Evolutionary conservation across 768 basidiomycete species (phyloP), one percentile per base, ranked within the genome.

Genomic region (Russula virescens): DNA sequence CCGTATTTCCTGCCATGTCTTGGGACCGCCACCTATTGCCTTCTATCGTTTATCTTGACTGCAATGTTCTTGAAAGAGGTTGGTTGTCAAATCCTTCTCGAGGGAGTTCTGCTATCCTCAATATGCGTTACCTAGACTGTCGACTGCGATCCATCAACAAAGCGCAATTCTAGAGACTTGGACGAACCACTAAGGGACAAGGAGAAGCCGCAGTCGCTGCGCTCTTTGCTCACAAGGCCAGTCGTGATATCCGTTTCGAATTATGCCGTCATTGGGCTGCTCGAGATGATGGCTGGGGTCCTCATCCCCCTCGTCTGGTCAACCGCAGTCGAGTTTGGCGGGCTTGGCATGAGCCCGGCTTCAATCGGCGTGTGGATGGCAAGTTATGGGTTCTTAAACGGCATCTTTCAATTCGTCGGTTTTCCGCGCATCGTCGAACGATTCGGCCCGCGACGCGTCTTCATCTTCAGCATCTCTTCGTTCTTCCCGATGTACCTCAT

Each of bases 301-400:
- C 47, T 63, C 13, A 46, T 58, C 28, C 82, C 82, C 1, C 69
- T 83, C 49, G 79, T 82, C 68, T 76, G 75, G 55, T 71, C 78
- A 23, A 76, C 77, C 5, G 78, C 82, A 0, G 69, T 77, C 23
- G 69, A 69, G 35, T 70, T 76, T 5, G 79, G 80, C 3, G 79
- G 79, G 4, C 73, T 79, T 10, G 70, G 72, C 13, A 66, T 75
- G 48, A 68, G 69, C 1, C 76, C 76, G 1, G 74, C 75, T 11
- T 66, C 65, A n/a, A 80, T 79, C 46, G 78, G 78, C 1, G 5
- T 69, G 6, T 73, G 73, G 61, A 69, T 80, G 26, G 75, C 75
- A 1, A 11, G 69, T 2, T 69, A 75, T 21, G 80, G 78, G 2
- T 38, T 75, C 19, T 45, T 71, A 40, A 74, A 78, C 31, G 77